These are phyloP conservation scores for Penicillium subrubescens DNA, from an alignment of 495 filamentous ascomycete species.

Conservation along the genomic window DNA sequence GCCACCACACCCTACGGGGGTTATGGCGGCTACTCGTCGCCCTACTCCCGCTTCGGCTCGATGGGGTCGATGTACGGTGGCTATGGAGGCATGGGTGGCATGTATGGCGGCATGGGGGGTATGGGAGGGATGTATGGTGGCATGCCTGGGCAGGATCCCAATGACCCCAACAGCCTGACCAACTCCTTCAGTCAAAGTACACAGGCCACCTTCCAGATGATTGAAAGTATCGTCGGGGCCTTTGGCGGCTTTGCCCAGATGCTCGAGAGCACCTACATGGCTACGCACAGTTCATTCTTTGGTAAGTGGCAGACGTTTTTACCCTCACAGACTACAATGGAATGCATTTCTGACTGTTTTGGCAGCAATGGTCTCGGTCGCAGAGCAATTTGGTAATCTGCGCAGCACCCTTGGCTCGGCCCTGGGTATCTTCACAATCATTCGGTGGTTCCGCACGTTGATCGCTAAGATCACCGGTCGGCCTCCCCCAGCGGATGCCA, in stretches of 20 bases:
- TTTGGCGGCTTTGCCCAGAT: constrained; percentile 97
- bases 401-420: constrained; percentile 94
- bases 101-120: constrained; percentile 51
- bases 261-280: constrained; percentile 99
- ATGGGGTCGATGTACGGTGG: constrained; percentile 61
- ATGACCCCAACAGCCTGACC: constrained; percentile 90
- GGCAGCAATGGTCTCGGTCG: constrained; percentile 94
- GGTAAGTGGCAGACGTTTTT: constrained; percentile 58
- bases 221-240: constrained; percentile 97
- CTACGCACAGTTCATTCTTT: constrained; percentile 98
- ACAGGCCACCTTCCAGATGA: constrained; percentile 97
- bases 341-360: constrained; percentile 16
- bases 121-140: constrained; percentile 62
- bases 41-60: constrained; percentile 68
- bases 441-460: constrained; percentile 89
- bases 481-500: constrained; percentile 82
- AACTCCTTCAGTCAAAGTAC: constrained; percentile 90
- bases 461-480: constrained; percentile 94
- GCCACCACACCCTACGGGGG: constrained; percentile 49
- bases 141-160: constrained; percentile 65
- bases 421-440: constrained; percentile 90
- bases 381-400: constrained; percentile 93
- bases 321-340: background rate
- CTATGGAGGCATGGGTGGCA: constrained; percentile 57
- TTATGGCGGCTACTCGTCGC: constrained; percentile 59